These are phyloP conservation scores for Tolypocladium pustulatum DNA, from an alignment of 2,329 filamentous ascomycete species.

Conservation along the genomic window DNA sequence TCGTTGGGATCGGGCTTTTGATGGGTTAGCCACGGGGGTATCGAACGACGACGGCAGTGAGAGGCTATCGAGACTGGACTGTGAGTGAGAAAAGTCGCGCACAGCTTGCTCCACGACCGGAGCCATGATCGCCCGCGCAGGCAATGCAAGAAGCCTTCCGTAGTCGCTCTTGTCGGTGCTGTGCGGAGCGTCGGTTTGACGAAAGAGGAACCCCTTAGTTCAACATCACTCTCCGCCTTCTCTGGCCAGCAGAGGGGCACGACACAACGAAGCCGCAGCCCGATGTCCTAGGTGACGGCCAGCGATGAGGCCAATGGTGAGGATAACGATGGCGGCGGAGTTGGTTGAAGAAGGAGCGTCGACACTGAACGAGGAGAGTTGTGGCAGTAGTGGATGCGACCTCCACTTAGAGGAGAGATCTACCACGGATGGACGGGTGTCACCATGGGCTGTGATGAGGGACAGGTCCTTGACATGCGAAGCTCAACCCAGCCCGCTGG, in stretches of 20 bases:
- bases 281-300: neutral
- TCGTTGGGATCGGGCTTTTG: neutral
- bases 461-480: neutral
- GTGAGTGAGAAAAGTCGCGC: constrained; percentile 20
- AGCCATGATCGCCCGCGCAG: constrained; percentile 23
- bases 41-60: constrained; percentile 9
- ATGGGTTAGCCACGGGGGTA: neutral
- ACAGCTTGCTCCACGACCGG: constrained; percentile 22
- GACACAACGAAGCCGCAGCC: neutral
- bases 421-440: neutral
- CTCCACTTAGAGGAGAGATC: constrained; percentile 1
- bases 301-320: neutral
- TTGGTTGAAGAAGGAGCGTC: neutral
- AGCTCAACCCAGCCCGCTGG: neutral
- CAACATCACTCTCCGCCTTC: constrained; percentile 15
- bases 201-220: constrained; percentile 9
- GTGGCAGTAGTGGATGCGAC: neutral
- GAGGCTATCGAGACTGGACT: constrained; percentile 21
- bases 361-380: neutral
- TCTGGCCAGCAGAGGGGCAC: constrained; percentile 16
- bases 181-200: constrained; percentile 11
- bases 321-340: neutral
- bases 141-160: constrained; percentile 1
- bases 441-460: neutral
- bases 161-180: neutral